Percentiles rank a stretch among this genome's conserved stretches.
Evolutionary conservation across 2,329 filamentous ascomycete genomes (phyloP).

Genomic region (Domatiomyces catenatus): DNA sequence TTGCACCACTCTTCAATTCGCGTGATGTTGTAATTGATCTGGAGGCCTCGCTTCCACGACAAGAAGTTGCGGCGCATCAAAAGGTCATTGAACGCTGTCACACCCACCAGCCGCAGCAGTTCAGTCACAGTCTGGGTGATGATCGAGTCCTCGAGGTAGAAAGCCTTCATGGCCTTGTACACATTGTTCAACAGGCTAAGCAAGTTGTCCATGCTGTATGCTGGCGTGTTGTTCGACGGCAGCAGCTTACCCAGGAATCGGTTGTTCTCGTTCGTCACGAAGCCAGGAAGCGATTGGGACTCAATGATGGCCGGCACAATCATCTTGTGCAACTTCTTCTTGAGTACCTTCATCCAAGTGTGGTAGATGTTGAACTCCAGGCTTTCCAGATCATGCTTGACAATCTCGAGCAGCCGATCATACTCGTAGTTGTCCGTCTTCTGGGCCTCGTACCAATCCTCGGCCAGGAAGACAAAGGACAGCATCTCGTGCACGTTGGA

Average conservation of each 20-base stretch:
- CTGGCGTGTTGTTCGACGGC: constrained; percentile 73
- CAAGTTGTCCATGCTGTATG: constrained; percentile 99
- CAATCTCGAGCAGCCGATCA: constrained; percentile 89
- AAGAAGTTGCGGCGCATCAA: constrained; percentile 97
- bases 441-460: constrained; percentile 98
- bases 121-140: constrained; percentile 93
- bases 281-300: constrained; percentile 91
- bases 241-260: constrained; percentile 95
- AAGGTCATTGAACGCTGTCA: constrained; percentile 95
- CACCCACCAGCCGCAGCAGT: constrained; percentile 78
- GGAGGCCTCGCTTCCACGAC: constrained; percentile 95
- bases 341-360: constrained; percentile 99
- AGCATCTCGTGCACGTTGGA: constrained; percentile 99
- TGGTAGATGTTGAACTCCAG: constrained; percentile 99
- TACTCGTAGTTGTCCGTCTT: constrained; percentile 99
- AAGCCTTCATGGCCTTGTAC: constrained; percentile 97
- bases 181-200: constrained; percentile 91
- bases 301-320: constrained; percentile 98
- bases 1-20: constrained; percentile 99
- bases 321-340: constrained; percentile 99
- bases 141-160: constrained; percentile 91
- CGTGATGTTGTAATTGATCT: constrained; percentile 99
- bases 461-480: constrained; percentile 95
- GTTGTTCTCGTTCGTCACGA: constrained; percentile 97
- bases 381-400: constrained; percentile 96